Percentiles rank a stretch among this genome's conserved stretches.
These are phyloP conservation scores for Pseudevernia furfuracea DNA, from an alignment of 495 filamentous ascomycete species.

Conservation along the genomic window DNA sequence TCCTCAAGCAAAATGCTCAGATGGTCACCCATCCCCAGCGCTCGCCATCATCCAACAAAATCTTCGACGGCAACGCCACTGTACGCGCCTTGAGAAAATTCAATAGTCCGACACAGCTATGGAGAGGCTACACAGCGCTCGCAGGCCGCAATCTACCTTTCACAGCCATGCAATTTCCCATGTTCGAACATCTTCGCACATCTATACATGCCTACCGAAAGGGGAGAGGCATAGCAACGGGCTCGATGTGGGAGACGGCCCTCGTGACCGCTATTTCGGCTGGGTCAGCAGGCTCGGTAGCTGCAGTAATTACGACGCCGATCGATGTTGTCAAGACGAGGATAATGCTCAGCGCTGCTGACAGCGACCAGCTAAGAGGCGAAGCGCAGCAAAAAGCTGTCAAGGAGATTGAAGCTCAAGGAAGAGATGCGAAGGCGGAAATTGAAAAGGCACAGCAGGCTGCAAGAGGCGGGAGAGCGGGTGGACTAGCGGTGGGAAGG, in stretches of 20 bases:
- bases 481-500: slow-evolving; percentile 49
- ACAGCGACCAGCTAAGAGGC: slow-evolving; percentile 23
- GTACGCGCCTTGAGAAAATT: slow-evolving; percentile 49
- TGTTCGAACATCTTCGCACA: slow-evolving; percentile 63
- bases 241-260: slow-evolving; percentile 50
- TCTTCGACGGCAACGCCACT: slow-evolving; percentile 37
- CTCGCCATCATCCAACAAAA: slow-evolving; percentile 9
- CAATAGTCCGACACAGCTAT: slow-evolving; percentile 52
- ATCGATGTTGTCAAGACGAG: slow-evolving; percentile 80
- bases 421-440: slow-evolving; percentile 28
- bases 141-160: slow-evolving; percentile 77
- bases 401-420: slow-evolving; percentile 41
- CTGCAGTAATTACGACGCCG: slow-evolving; percentile 68
- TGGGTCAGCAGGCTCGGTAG: slow-evolving; percentile 57
- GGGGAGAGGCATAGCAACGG: slow-evolving; percentile 19
- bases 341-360: slow-evolving; percentile 55
- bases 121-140: slow-evolving; percentile 72
- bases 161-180: slow-evolving; percentile 79
- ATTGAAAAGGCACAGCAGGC: slow-evolving; percentile 51
- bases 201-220: slow-evolving; percentile 36
- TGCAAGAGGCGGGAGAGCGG: slow-evolving; percentile 68
- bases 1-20: slow-evolving; percentile 90
- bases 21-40: slow-evolving; percentile 36
- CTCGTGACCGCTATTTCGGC: slow-evolving; percentile 63
- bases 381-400: slow-evolving; percentile 19